phyloP scores from a whole-genome alignment of 768 basidiomycete genomes.

The Russula brevipes region DNA sequence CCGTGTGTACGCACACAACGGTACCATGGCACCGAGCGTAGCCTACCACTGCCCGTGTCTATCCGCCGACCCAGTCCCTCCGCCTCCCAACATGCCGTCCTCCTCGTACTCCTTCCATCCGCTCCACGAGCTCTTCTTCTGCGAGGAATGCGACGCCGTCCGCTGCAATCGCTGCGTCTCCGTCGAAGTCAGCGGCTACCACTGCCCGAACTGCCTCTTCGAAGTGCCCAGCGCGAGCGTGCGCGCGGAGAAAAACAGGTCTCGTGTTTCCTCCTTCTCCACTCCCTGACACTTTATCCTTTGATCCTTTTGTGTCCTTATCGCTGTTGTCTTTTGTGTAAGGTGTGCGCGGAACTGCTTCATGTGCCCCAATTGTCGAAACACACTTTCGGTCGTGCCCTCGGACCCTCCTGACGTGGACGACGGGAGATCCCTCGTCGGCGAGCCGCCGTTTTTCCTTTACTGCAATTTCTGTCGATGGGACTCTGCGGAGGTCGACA shows the following conservation, averaged over 20 bases:
- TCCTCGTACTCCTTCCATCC: conserved; percentile 80
- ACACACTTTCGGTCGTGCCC: conserved; percentile 86
- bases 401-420: conserved; percentile 70
- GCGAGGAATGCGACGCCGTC: conserved; percentile 96
- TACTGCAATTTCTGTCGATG: conserved; percentile 92
- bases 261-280: conserved; percentile 14
- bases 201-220: conserved; percentile 97
- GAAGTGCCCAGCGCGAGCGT: conserved; percentile 98
- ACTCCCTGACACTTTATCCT: too few relatives aligned
- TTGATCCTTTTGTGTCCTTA: too few relatives aligned
- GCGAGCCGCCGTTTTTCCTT: conserved; percentile 86
- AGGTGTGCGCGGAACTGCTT: conserved; percentile 99
- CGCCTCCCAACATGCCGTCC: conserved; percentile 70
- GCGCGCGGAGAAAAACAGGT: conserved; percentile 97
- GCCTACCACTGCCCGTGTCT: conserved; percentile 75
- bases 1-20: background rate
- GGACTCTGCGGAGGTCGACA: conserved; percentile 88
- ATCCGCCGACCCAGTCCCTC: conserved; percentile 52
- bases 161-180: conserved; percentile 90
- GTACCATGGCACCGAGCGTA: conserved; percentile 41
- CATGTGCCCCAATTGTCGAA: conserved; percentile 88
- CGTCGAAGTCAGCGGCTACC: conserved; percentile 93
- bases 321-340: background rate
- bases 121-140: conserved; percentile 86
- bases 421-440: conserved; percentile 49